These are phyloP conservation scores for Raphanus sativus DNA, from an alignment of 345 rosid species.

Conservation along the genomic window DNA sequence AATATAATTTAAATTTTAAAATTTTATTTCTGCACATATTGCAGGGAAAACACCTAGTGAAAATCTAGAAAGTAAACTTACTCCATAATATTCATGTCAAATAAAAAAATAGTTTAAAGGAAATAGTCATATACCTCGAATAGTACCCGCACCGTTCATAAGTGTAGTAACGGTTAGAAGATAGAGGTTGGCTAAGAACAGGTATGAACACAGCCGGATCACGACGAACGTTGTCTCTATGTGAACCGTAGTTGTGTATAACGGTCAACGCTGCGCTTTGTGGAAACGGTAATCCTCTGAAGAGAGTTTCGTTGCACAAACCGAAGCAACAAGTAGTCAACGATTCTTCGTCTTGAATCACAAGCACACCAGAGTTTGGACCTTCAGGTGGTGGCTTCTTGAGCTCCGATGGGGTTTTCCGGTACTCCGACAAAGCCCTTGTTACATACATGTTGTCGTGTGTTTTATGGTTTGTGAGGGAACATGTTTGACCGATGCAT, in stretches of 20 bases:
- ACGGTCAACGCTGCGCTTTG: conserved; percentile 46
- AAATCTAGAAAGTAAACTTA: not conserved
- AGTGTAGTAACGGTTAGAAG: conserved; percentile 46
- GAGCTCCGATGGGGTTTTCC: conserved; percentile 36
- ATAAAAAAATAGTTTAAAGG: not conserved
- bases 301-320: conserved; percentile 8
- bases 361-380: conserved; percentile 53
- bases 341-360: conserved; percentile 57
- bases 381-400: conserved; percentile 49
- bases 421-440: conserved; percentile 46
- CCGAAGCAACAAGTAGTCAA: conserved; percentile 50
- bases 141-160: conserved; percentile 15
- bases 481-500: not conserved
- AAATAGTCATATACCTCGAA: conserved; percentile 14
- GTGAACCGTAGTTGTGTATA: not conserved
- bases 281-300: conserved; percentile 51
- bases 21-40: too few species aligned
- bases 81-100: not conserved
- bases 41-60: too few species aligned
- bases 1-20: too few species aligned
- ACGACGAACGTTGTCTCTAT: not conserved
- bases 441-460: conserved; percentile 28
- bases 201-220: conserved; percentile 42
- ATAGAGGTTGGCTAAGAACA: conserved; percentile 46
- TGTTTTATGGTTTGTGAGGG: not conserved